These are phyloP conservation scores for Cystofilobasidium macerans DNA, from an alignment of 768 basidiomycete species.

Conservation along the genomic window DNA sequence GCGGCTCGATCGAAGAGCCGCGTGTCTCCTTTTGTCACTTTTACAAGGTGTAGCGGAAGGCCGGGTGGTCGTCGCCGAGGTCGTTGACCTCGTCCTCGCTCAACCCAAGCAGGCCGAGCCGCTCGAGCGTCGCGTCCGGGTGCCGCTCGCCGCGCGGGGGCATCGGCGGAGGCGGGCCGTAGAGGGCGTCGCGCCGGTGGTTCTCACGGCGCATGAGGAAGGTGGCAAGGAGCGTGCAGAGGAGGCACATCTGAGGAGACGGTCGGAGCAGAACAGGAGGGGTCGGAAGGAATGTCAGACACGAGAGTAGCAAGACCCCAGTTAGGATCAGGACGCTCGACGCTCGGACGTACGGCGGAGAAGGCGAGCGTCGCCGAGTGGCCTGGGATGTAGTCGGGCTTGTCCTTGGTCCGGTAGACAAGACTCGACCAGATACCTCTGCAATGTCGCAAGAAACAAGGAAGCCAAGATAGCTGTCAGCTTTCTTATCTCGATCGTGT, in stretches of 20 bases:
- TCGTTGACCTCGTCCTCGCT: conserved; percentile 23
- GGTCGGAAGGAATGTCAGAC: not conserved
- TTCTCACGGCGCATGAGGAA: conserved; percentile 37
- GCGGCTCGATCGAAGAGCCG: too few species aligned
- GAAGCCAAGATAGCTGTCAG: too few species aligned
- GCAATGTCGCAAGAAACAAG: conserved; percentile 36
- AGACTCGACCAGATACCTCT: conserved; percentile 36
- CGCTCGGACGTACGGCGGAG: conserved; percentile 23
- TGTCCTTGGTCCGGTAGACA: conserved; percentile 34
- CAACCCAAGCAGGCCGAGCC: conserved; percentile 8
- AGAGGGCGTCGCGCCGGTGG: conserved; percentile 36
- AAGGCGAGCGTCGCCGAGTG: conserved; percentile 37
- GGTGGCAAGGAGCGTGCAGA: conserved; percentile 30
- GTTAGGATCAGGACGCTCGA: too few species aligned
- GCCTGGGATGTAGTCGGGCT: conserved; percentile 33
- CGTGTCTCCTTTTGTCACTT: too few species aligned
- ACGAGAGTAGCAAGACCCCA: not conserved
- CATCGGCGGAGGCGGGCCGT: conserved; percentile 30
- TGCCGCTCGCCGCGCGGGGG: conserved; percentile 6
- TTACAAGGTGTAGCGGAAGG: conserved; percentile 18
- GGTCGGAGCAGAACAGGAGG: not conserved
- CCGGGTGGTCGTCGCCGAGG: conserved; percentile 15
- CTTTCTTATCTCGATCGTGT: conserved; percentile 35
- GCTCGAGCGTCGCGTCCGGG: conserved; percentile 13
- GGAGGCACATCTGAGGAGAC: conserved; percentile 28